Base-by-base conservation (phyloP, 2,329 filamentous ascomycete genomes). In the Bipolaris bicolor region DNA sequence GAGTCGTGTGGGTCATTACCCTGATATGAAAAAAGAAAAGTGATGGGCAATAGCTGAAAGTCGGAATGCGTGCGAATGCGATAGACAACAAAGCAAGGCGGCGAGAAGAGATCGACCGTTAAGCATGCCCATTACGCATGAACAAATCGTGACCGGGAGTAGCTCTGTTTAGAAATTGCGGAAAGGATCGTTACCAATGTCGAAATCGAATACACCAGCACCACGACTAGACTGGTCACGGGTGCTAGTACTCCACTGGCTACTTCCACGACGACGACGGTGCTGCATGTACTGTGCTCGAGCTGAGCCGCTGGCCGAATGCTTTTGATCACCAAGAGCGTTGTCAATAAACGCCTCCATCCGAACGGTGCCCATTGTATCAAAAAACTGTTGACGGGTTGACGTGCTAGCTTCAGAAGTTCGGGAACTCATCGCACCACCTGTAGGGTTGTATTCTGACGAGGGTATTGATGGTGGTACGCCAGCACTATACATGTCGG, bases 261-360 rank as follows among this genome's bases (percentile, higher is more conserved):
- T 76, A 50, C 71, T 74, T 26, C 66, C 64, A 13, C 69, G 65
- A 41, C 74, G 69, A 41, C 72, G 69, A 50, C 71, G 60, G 5
- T 66, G 65, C 41, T 66, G 65, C 52, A 68, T 64, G 34, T 58
- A 48, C n/a, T 65, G 66, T 24, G 66, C 46, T 37, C 65, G 62
- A 13, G 60, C 52, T 31, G 49, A 29, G n/a, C 64, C 53, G 16
- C 54, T 58, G 31, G 51, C 50, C 16, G 57, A 49, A 29, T 62
- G 57, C 36, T 59, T 63, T 7, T 62, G 55, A 24, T 73, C 72
- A 6, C 66, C 66, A 4, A 76, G 55, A 26, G 71, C 73, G 33
- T 80, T 79, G 62, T 87, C 85, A 65, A 99, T 96, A 75, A 98
- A 99, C 0, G 95, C 95, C 76, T 98, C 94, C 94, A 99, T 98